phyloP scores from a whole-genome alignment of 2,329 filamentous ascomycete genomes.

The Paecilomyces dactylethromorphus region DNA sequence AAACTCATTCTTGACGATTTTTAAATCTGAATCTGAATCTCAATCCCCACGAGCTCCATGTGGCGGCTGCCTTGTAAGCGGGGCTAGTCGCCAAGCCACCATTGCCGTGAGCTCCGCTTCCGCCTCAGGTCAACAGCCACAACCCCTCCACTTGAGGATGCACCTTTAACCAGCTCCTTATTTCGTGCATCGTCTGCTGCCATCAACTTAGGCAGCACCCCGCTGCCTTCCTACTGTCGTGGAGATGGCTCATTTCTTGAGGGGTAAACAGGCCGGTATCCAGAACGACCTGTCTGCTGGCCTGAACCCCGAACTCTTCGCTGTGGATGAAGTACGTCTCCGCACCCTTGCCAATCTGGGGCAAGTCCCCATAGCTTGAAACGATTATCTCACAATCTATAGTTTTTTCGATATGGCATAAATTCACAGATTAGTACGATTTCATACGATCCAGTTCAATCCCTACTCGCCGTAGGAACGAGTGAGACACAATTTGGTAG shows the following conservation, averaged over 20 bases:
- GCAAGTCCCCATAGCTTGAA: background rate
- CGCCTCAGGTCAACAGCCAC: conserved; percentile 11
- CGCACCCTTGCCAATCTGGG: conserved; percentile 3
- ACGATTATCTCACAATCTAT: conserved; percentile 3
- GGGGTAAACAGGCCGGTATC: conserved; percentile 89
- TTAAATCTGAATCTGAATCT: background rate
- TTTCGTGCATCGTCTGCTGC: conserved; percentile 1
- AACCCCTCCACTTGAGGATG: conserved; percentile 18
- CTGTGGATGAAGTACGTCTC: conserved; percentile 64
- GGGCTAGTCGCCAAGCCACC: background rate
- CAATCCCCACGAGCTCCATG: conserved; percentile 2
- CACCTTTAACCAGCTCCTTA: conserved; percentile 7
- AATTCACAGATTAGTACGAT: conserved; percentile 70
- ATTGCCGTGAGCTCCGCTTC: conserved; percentile 8
- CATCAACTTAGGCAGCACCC: background rate
- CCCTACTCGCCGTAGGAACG: conserved; percentile 85
- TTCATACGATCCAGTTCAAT: conserved; percentile 90
- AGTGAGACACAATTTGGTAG: conserved; percentile 78
- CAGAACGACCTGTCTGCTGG: conserved; percentile 83
- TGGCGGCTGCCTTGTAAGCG: background rate
- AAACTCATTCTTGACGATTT: too few species aligned
- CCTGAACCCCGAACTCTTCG: conserved; percentile 70
- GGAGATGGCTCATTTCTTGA: conserved; percentile 76
- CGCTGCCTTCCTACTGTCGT: conserved; percentile 1
- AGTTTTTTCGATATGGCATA: conserved; percentile 71